These are phyloP conservation scores for Candida tammaniensis DNA, from an alignment of 805 yeast species.

Conservation along the genomic window DNA sequence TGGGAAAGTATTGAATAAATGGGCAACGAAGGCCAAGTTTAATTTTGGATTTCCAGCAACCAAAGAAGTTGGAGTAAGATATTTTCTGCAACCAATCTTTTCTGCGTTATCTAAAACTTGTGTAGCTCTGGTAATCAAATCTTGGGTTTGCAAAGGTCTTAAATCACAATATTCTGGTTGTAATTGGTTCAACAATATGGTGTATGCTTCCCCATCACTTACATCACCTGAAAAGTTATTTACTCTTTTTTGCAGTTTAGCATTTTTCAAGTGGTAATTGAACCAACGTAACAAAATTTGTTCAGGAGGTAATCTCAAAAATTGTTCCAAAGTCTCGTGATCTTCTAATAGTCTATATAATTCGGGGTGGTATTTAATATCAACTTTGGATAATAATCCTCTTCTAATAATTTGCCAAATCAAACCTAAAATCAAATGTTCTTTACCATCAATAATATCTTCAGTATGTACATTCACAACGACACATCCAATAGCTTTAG, in stretches of 20 bases:
- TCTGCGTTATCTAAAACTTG: slow-evolving; percentile 85
- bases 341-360: slow-evolving; percentile 91
- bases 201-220: slow-evolving; percentile 92
- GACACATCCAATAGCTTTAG: slow-evolving; percentile 96
- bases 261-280: slow-evolving; percentile 91
- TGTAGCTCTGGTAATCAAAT: slow-evolving; percentile 80
- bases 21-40: slow-evolving; percentile 96
- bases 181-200: slow-evolving; percentile 83
- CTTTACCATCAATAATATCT: slow-evolving; percentile 91
- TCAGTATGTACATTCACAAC: slow-evolving; percentile 97
- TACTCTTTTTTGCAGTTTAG: slow-evolving; percentile 85
- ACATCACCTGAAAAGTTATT: slow-evolving; percentile 84
- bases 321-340: slow-evolving; percentile 96
- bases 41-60: slow-evolving; percentile 96
- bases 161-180: slow-evolving; percentile 80
- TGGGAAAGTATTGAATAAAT: slow-evolving; percentile 93
- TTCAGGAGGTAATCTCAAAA: slow-evolving; percentile 95
- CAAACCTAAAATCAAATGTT: slow-evolving; percentile 85
- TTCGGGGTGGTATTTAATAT: slow-evolving; percentile 94
- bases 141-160: slow-evolving; percentile 75
- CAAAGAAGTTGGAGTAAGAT: slow-evolving; percentile 87
- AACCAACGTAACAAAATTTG: slow-evolving; percentile 96
- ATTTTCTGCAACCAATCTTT: slow-evolving; percentile 86
- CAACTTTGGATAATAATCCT: slow-evolving; percentile 91
- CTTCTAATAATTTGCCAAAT: slow-evolving; percentile 98